phyloP scores from a whole-genome alignment of 768 basidiomycete species.

The Fomitopsis serialis region DNA sequence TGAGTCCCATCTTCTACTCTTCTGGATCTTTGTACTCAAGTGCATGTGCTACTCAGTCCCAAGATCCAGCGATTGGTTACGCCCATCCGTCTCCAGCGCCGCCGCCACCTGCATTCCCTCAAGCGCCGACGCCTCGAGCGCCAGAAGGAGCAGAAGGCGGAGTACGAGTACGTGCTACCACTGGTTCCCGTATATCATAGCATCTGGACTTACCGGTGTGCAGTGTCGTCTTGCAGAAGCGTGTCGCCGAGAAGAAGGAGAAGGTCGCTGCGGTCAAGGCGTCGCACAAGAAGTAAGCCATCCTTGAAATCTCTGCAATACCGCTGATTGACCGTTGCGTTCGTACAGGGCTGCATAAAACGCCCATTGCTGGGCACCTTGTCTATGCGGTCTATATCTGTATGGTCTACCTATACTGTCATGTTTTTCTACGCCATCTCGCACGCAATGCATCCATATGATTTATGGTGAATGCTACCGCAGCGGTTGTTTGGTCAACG shows the following conservation, averaged over 20 bases:
- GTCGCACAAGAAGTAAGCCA: constrained; percentile 61
- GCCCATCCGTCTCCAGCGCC: constrained; percentile 91
- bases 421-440: constrained; percentile 21
- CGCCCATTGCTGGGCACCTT: constrained; percentile 6
- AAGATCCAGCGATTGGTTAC: constrained; percentile 98
- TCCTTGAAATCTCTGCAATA: not conserved
- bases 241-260: constrained; percentile 89
- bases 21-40: constrained; percentile 1
- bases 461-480: constrained; percentile 13
- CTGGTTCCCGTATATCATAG: not conserved
- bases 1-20: constrained; percentile 36
- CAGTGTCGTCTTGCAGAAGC: constrained; percentile 77
- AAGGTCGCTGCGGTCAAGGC: constrained; percentile 87
- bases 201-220: constrained; percentile 2
- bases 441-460: constrained; percentile 22
- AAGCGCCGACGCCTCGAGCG: constrained; percentile 82
- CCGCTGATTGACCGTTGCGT: not conserved
- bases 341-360: constrained; percentile 21
- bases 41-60: constrained; percentile 44
- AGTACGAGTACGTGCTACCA: constrained; percentile 69
- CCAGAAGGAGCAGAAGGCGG: constrained; percentile 93
- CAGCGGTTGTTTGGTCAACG: no score
- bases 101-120: constrained; percentile 86
- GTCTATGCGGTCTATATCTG: constrained; percentile 22
- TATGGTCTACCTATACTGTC: constrained; percentile 24